These are phyloP conservation scores for Nakaseomyces bracarensis DNA, from an alignment of 1,139 yeast genomes.

Conservation along the genomic window DNA sequence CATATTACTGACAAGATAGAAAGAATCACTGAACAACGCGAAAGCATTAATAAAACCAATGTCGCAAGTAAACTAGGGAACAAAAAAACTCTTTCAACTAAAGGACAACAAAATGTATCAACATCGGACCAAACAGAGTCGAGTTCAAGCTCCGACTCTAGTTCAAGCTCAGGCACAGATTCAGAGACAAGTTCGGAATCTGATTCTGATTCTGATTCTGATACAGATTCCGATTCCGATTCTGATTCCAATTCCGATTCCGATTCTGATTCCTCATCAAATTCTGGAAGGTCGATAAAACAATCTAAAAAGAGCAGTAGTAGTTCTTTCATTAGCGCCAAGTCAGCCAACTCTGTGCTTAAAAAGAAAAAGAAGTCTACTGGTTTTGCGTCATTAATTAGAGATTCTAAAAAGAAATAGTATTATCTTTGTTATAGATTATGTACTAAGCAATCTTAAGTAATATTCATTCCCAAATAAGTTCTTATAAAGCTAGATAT, in stretches of 20 bases:
- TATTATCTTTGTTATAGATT: background rate
- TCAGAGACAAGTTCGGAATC: slow-evolving; percentile 24
- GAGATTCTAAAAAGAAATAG: slow-evolving; percentile 38
- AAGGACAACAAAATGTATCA: too few relatives aligned
- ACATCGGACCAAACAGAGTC: too few relatives aligned
- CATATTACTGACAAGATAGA: background rate
- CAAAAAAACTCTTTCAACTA: too few relatives aligned
- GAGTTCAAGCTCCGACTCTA: slow-evolving; percentile 27
- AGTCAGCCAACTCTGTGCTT: slow-evolving; percentile 36
- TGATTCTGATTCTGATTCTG: slow-evolving; percentile 24
- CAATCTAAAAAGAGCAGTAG: slow-evolving; percentile 15
- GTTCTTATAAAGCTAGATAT: background rate
- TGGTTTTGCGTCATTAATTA: slow-evolving; percentile 48
- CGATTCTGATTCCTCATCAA: slow-evolving; percentile 11
- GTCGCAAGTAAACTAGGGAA: background rate
- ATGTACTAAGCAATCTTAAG: background rate
- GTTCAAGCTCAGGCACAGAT: slow-evolving; percentile 11
- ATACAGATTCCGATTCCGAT: slow-evolving; percentile 18
- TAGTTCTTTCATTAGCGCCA: slow-evolving; percentile 36
- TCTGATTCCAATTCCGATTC: slow-evolving; percentile 28
- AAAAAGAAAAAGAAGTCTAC: slow-evolving; percentile 35
- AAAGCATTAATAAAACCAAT: background rate
- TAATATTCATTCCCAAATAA: background rate
- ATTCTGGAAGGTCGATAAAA: slow-evolving; percentile 13
- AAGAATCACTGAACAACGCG: too few relatives aligned